phyloP scores from a whole-genome alignment of 2,329 filamentous ascomycete genomes.

The Fusarium sambucinum region DNA sequence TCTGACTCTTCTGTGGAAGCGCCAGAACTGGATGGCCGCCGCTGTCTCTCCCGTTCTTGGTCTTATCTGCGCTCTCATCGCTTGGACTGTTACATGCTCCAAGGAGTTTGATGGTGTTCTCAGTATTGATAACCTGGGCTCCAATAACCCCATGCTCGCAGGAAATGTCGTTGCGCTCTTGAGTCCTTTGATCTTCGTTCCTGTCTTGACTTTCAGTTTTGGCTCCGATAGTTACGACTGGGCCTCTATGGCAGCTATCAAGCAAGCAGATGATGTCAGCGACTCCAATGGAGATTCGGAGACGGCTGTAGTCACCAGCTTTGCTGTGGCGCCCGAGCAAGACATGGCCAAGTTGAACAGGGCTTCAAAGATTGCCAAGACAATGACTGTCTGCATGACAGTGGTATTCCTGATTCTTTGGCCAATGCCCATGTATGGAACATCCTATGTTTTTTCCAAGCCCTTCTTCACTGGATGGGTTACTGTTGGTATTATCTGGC shows the following conservation, averaged over 20 bases:
- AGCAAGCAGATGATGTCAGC: constrained; percentile 82
- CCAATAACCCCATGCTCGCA: constrained; percentile 87
- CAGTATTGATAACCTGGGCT: constrained; percentile 79
- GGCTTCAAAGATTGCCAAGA: constrained; percentile 62
- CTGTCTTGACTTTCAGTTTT: constrained; percentile 75
- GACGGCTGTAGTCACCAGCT: constrained; percentile 11
- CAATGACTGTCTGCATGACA: constrained; percentile 60
- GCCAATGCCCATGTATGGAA: constrained; percentile 93
- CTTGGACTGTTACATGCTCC: constrained; percentile 78
- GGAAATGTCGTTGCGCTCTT: constrained; percentile 88
- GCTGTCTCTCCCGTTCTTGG: constrained; percentile 76
- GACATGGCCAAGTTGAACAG: constrained; percentile 65
- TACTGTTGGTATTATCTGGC: constrained; percentile 77
- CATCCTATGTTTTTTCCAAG: constrained; percentile 72
- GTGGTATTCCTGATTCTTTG: constrained; percentile 82
- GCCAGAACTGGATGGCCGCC: constrained; percentile 80
- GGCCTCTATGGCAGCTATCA: constrained; percentile 83
- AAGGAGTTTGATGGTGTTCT: constrained; percentile 76
- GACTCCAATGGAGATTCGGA: constrained; percentile 62
- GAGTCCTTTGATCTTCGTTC: constrained; percentile 79
- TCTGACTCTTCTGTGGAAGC: constrained; percentile 82
- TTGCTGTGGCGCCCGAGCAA: constrained; percentile 48
- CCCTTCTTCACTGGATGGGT: constrained; percentile 81
- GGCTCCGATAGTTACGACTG: constrained; percentile 83
- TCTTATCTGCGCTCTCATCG: constrained; percentile 73